Percentiles rank a stretch among this genome's conserved stretches.
Evolutionary conservation across 495 filamentous ascomycete genomes (phyloP).

Genomic region (Cladorrhinum samala): DNA sequence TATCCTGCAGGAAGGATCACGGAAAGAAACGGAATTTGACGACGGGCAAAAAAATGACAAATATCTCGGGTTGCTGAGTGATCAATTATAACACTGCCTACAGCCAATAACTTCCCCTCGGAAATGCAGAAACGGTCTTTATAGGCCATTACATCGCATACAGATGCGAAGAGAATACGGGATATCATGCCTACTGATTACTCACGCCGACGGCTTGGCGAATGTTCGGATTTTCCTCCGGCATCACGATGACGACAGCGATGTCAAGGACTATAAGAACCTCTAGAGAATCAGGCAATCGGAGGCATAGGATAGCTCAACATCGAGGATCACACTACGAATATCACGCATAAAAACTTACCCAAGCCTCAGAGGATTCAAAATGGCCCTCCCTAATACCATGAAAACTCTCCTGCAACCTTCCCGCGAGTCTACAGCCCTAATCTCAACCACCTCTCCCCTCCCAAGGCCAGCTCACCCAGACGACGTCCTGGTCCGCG

Average conservation of each 20-base stretch:
- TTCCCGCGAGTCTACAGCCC: slow-evolving; percentile 14
- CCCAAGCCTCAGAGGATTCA: not conserved
- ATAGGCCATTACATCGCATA: too few relatives aligned
- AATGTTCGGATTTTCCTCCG: too few relatives aligned
- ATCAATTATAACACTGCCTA: too few relatives aligned
- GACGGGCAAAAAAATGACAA: not conserved
- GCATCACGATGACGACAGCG: too few relatives aligned
- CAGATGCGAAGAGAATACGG: too few relatives aligned
- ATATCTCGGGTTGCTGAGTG: not conserved
- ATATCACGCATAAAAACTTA: not conserved
- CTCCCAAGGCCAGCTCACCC: slow-evolving; percentile 23
- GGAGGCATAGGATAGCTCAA: not conserved
- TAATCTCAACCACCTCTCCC: slow-evolving; percentile 23
- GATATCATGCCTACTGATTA: too few relatives aligned
- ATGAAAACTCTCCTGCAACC: slow-evolving; percentile 30
- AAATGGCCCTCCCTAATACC: slow-evolving; percentile 15
- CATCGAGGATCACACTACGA: not conserved
- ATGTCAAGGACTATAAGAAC: too few relatives aligned
- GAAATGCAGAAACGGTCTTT: too few relatives aligned
- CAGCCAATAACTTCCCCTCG: too few relatives aligned
- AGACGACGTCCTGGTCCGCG: slow-evolving; percentile 54
- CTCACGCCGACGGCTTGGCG: too few relatives aligned
- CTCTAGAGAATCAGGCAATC: too few relatives aligned
- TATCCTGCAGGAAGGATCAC: not conserved
- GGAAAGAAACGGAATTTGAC: not conserved